phyloP scores from a whole-genome alignment of 2,329 filamentous ascomycete species.

The Talaromyces funiculosus region DNA sequence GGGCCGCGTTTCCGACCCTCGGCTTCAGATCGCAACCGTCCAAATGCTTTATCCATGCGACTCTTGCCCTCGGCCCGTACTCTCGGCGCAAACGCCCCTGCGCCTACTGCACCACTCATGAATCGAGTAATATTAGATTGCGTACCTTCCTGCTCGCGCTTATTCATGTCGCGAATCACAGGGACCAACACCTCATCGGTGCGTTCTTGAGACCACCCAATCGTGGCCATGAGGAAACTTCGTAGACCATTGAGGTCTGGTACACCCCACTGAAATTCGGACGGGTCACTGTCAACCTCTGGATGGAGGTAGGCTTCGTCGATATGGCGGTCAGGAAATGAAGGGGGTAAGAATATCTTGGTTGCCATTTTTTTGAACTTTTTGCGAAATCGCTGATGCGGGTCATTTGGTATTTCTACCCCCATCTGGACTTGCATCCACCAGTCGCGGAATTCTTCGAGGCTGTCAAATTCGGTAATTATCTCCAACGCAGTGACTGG shows the following conservation, averaged over 20 bases:
- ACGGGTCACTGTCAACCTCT: conserved; percentile 72
- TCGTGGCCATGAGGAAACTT: conserved; percentile 79
- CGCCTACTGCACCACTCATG: conserved; percentile 62
- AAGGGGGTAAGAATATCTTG: conserved; percentile 77
- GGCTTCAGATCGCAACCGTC: conserved; percentile 57
- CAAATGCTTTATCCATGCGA: conserved; percentile 70
- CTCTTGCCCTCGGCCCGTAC: conserved; percentile 58
- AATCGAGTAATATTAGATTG: conserved; percentile 95
- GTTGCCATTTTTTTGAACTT: conserved; percentile 81
- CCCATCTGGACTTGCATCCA: conserved; percentile 75
- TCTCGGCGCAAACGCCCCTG: conserved; percentile 64
- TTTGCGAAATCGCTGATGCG: conserved; percentile 63
- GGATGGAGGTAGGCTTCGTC: conserved; percentile 78
- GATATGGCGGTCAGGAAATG: conserved; percentile 74
- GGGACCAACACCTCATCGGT: conserved; percentile 95
- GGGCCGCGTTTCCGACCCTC: conserved; percentile 22
- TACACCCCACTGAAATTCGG: conserved; percentile 89
- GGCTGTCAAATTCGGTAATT: conserved; percentile 72
- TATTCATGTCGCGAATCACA: conserved; percentile 93
- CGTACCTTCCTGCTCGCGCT: conserved; percentile 78
- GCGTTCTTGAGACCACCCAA: conserved; percentile 86
- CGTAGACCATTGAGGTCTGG: conserved; percentile 84
- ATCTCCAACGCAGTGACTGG: conserved; percentile 95
- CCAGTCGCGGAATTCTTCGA: conserved; percentile 80
- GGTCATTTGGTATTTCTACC: conserved; percentile 52